A percentile compares a stretch with the other conserved stretches of the same genome.
phyloP scores from a whole-genome alignment of 2,329 filamentous ascomycete species.

The Colletotrichum liaoningense region DNA sequence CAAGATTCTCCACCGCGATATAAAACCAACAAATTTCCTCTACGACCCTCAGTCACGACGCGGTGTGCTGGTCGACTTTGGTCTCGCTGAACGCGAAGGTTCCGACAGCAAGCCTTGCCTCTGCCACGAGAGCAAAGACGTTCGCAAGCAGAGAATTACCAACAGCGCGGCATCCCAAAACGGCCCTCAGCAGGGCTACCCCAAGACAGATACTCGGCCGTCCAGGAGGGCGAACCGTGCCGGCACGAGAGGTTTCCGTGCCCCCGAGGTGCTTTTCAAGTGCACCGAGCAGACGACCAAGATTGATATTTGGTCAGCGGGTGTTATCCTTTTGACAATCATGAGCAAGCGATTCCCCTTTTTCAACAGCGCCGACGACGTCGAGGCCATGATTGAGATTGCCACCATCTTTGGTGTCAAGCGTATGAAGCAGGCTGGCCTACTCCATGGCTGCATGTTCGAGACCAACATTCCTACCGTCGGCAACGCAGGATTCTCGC shows the following conservation, averaged over 20 bases:
- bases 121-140: slow-evolving; percentile 75
- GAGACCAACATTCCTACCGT: slow-evolving; percentile 95
- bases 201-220: slow-evolving; percentile 88
- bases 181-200: slow-evolving; percentile 75
- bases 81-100: slow-evolving; percentile 88
- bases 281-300: slow-evolving; percentile 94
- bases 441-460: slow-evolving; percentile 90
- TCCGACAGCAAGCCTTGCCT: slow-evolving; percentile 83
- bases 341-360: slow-evolving; percentile 94
- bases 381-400: slow-evolving; percentile 97
- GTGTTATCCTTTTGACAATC: slow-evolving; percentile 97
- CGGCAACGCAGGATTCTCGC: slow-evolving; percentile 83
- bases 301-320: slow-evolving; percentile 97
- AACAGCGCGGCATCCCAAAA: slow-evolving; percentile 68
- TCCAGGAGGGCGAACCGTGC: slow-evolving; percentile 93
- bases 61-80: slow-evolving; percentile 98
- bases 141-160: slow-evolving; percentile 71
- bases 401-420: slow-evolving; percentile 91
- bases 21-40: slow-evolving; percentile 97
- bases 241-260: slow-evolving; percentile 94
- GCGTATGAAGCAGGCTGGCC: slow-evolving; percentile 84
- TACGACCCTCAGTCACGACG: slow-evolving; percentile 85
- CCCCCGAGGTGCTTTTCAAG: slow-evolving; percentile 96
- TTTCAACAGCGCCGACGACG: slow-evolving; percentile 98
- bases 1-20: slow-evolving; percentile 91